Conservation (phyloP, 768 basidiomycete genomes). For the Agaricus bisporus region DNA sequence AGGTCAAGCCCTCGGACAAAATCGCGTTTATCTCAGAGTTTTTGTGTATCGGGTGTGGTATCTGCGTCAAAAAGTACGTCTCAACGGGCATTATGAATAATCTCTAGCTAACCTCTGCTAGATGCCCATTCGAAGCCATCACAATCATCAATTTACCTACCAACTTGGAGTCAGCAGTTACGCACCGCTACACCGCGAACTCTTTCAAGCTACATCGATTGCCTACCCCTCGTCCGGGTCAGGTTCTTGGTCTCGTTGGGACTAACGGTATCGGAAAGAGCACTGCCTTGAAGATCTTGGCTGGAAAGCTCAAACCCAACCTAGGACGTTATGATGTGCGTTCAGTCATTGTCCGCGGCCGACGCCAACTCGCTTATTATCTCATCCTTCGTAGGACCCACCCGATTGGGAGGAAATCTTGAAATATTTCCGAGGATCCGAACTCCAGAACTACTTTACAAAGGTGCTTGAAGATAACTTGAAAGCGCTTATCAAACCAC, state of each 20-base stretch:
- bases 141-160: constrained; percentile 98
- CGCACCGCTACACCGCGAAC: constrained; percentile 97
- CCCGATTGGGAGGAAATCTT: constrained; percentile 99
- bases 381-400: constrained; percentile 58
- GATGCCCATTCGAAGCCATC: constrained; percentile 99
- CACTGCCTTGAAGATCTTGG: constrained; percentile 93
- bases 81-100: background rate
- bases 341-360: constrained; percentile 9
- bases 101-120: constrained; percentile 22
- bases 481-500: constrained; percentile 98
- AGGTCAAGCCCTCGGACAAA: constrained; percentile 93
- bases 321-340: constrained; percentile 92
- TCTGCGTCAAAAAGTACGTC: constrained; percentile 96
- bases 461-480: constrained; percentile 98
- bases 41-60: constrained; percentile 99
- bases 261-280: constrained; percentile 99
- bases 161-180: constrained; percentile 92
- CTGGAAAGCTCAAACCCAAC: constrained; percentile 97
- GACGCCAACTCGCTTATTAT: background rate
- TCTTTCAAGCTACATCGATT: constrained; percentile 98
- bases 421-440: constrained; percentile 97
- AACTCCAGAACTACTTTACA: constrained; percentile 99
- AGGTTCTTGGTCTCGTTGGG: constrained; percentile 97
- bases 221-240: constrained; percentile 94
- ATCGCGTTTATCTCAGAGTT: constrained; percentile 99